Conservation (phyloP, 192 early-diverging fungal genomes). For the Coemansia asiatica region DNA sequence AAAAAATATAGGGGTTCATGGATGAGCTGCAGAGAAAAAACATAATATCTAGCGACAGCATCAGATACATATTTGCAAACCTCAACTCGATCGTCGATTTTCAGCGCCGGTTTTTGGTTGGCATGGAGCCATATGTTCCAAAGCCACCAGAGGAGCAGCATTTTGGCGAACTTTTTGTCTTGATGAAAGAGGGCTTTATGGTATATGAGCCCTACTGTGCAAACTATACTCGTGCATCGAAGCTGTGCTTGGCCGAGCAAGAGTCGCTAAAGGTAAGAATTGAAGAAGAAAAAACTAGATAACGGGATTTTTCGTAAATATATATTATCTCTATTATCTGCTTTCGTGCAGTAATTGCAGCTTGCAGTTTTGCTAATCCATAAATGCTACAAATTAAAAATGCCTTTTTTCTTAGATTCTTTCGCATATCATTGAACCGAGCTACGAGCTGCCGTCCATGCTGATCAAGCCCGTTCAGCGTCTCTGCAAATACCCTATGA, state of each 20-base stretch:
- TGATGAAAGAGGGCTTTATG: conserved; percentile 74
- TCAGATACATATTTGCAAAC: conserved; percentile 88
- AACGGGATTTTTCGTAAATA: too few species aligned
- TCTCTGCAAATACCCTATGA: conserved; percentile 96
- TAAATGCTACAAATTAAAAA: too few species aligned
- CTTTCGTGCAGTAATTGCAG: too few species aligned
- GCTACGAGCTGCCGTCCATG: conserved; percentile 83
- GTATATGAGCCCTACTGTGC: conserved; percentile 94
- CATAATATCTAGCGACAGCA: conserved; percentile 74
- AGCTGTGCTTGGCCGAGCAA: conserved; percentile 67
- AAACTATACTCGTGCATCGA: conserved; percentile 79
- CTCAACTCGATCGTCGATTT: conserved; percentile 93
- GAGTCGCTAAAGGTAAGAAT: conserved; percentile 60
- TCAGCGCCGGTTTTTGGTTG: conserved; percentile 90
- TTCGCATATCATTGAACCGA: conserved; percentile 75
- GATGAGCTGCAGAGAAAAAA: conserved; percentile 67
- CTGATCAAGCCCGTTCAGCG: conserved; percentile 98
- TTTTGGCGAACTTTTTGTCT: conserved; percentile 84
- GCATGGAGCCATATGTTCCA: conserved; percentile 78
- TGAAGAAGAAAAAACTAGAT: neutral
- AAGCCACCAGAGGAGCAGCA: conserved; percentile 76
- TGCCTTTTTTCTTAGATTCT: conserved; percentile 45
- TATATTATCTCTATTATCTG: conserved; percentile 4
- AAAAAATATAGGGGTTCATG: conserved; percentile 69
- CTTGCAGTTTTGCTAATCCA: too few species aligned